Evolutionary conservation across 106 monocot genomes (phyloP).

Genomic region (Agapanthus africanus): DNA sequence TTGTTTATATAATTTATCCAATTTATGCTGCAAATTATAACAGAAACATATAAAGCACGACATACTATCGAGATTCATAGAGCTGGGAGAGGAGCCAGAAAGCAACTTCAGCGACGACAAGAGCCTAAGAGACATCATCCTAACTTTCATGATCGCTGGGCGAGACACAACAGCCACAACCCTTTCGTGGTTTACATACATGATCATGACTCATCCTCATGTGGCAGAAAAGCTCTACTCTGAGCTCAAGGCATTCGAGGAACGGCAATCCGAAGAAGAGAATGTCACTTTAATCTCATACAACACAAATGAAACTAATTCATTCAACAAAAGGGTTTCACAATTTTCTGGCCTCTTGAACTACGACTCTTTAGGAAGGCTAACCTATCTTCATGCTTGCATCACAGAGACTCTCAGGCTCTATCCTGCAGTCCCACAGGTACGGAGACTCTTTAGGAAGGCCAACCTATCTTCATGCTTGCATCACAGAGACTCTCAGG

Average conservation of each 20-base stretch:
- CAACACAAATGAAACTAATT: constrained; percentile 12
- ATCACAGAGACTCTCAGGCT: constrained; percentile 79
- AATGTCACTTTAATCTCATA: constrained; percentile 16
- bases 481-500: constrained; percentile 71
- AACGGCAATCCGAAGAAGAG: constrained; percentile 44
- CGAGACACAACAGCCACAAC: constrained; percentile 89
- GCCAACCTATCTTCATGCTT: constrained; percentile 58
- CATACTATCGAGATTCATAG: constrained; percentile 91
- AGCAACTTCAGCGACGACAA: constrained; percentile 64
- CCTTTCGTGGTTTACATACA: constrained; percentile 83
- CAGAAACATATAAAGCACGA: constrained; percentile 65
- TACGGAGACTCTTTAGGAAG: constrained; percentile 54
- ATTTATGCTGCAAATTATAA: not conserved
- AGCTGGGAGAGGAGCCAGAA: constrained; percentile 49
- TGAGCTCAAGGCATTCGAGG: constrained; percentile 59
- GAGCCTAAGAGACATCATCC: constrained; percentile 76
- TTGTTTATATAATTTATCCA: no score
- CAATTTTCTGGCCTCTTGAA: constrained; percentile 54
- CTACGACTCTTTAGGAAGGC: constrained; percentile 58
- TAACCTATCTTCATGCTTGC: constrained; percentile 66
- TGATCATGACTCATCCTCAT: constrained; percentile 51
- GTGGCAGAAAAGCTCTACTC: constrained; percentile 48
- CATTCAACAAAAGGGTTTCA: constrained; percentile 34
- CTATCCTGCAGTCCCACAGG: constrained; percentile 92
- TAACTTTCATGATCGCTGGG: constrained; percentile 83